Evolutionary conservation across 306 rosid genomes (phyloP), one percentile per base, ranked within the genome.

Genomic region (Quercus rubra): DNA sequence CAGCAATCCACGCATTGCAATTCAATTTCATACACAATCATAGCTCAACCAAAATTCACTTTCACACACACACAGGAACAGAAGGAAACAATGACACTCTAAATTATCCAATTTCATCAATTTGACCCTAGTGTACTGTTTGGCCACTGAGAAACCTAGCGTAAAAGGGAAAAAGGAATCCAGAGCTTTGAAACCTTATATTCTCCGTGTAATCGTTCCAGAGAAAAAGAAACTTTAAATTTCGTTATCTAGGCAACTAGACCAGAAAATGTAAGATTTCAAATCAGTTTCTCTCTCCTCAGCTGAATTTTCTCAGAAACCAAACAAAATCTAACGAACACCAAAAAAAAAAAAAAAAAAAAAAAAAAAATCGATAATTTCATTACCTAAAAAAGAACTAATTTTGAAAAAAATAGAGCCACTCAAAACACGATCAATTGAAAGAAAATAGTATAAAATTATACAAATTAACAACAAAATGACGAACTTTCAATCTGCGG

Each of bases 401-500:
- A 5, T 33, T 56, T 55, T 58, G 10, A 46, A 56, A 38, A 67
- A 23, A 56, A 41, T 67, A 67, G 3, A 59, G 18, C 67, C 28
- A 71, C 14, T 9, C 1, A 17, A 25, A 71, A 43, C 5, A 11
- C 67, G 14, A 51, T 21, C 14, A 55, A 73, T 49, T 21, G 28
- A 49, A 33, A 52, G 11, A 51, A 57, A 46, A 1, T 15, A 41
- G 46, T 41, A 85, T 19, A 11, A 56, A 49, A 82, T 51, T 61
- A 27, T 69, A 75, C 66, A 18, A 78, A 78, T 38, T 84, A 30
- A 27, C 38, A 58, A 71, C 73, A 72, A 61, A 82, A 69, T 80
- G 38, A 83, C 88, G 90, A 85, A 87, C 90, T 82, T 87, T 87
- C 83, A 8, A 52, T 77, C 35, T 18, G 71, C 56, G 12, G 66